Percentiles rank a stretch among this genome's conserved stretches.
Conservation (phyloP, 202 grass and related monocot genomes). For the Saccharum hybrid region DNA sequence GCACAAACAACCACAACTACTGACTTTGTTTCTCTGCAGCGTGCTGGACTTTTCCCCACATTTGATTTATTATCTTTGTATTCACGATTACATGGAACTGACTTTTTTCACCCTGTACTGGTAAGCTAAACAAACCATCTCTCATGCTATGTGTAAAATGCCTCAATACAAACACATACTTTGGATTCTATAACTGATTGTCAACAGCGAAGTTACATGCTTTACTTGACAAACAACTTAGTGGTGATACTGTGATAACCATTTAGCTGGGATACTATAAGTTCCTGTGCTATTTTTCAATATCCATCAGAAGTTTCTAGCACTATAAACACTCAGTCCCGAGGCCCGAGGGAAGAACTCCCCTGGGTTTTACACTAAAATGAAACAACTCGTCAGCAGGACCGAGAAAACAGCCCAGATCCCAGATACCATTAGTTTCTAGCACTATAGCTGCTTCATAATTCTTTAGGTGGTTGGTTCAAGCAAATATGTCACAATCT, state of each 20-base stretch:
- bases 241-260: background rate
- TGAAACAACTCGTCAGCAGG: background rate
- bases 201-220: conserved; percentile 19
- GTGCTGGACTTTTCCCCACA: conserved; percentile 87
- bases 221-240: conserved; percentile 7
- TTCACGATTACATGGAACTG: conserved; percentile 69
- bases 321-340: background rate
- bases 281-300: conserved; percentile 28
- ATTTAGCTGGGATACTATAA: conserved; percentile 6
- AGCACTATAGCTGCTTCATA: conserved; percentile 27
- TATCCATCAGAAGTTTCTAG: conserved; percentile 30
- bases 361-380: background rate
- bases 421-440: conserved; percentile 23
- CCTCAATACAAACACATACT: conserved; percentile 38
- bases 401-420: background rate
- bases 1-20: no score
- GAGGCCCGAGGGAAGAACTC: background rate
- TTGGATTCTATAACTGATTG: conserved; percentile 28
- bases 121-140: conserved; percentile 46
- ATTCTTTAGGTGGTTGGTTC: conserved; percentile 29
- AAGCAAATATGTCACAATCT: conserved; percentile 1
- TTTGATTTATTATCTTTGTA: conserved; percentile 89
- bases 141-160: conserved; percentile 34
- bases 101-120: conserved; percentile 75
- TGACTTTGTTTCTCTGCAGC: conserved; percentile 71